Percentiles rank a stretch among this genome's conserved stretches.
Conservation (phyloP, 176 grass and related monocot genomes). For the barley (Hordeum vulgare) region DNA sequence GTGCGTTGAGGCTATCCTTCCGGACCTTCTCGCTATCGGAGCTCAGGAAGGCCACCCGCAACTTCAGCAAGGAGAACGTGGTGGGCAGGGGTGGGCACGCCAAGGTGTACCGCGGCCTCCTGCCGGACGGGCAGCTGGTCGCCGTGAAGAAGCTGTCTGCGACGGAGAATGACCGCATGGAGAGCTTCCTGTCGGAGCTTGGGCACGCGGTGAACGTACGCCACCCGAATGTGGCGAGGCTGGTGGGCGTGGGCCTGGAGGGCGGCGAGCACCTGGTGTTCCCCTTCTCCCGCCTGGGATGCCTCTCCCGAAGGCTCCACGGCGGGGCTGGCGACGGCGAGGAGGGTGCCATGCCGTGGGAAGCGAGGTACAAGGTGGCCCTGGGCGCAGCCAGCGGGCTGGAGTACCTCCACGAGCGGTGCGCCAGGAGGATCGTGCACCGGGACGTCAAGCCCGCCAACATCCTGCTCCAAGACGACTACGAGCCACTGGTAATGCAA, state of each 20-base stretch:
- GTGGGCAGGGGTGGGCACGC: constrained; percentile 67
- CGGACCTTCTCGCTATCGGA: constrained; percentile 53
- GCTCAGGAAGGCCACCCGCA: constrained; percentile 48
- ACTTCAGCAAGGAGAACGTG: constrained; percentile 60
- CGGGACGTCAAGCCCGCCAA: constrained; percentile 77
- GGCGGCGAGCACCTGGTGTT: constrained; percentile 81
- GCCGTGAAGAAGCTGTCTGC: constrained; percentile 58
- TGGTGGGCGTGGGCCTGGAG: constrained; percentile 63
- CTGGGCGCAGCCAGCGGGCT: constrained; percentile 48
- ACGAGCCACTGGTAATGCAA: constrained; percentile 44
- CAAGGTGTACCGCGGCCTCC: constrained; percentile 57
- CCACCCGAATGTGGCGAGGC: constrained; percentile 67
- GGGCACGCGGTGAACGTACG: constrained; percentile 57
- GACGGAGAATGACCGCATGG: constrained; percentile 14
- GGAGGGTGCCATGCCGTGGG: constrained; percentile 41
- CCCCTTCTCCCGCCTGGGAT: constrained; percentile 56
- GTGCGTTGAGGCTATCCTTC: constrained; percentile 7
- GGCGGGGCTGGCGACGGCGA: not conserved
- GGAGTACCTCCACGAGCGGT: constrained; percentile 78
- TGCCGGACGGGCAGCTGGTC: constrained; percentile 51
- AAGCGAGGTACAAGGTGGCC: constrained; percentile 46
- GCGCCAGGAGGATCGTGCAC: constrained; percentile 66
- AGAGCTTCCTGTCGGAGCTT: constrained; percentile 75
- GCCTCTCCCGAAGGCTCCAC: constrained; percentile 58
- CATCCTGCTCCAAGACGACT: constrained; percentile 62